Evolutionary conservation across 495 filamentous ascomycete genomes (phyloP).

Genomic region (Neurospora sp.): DNA sequence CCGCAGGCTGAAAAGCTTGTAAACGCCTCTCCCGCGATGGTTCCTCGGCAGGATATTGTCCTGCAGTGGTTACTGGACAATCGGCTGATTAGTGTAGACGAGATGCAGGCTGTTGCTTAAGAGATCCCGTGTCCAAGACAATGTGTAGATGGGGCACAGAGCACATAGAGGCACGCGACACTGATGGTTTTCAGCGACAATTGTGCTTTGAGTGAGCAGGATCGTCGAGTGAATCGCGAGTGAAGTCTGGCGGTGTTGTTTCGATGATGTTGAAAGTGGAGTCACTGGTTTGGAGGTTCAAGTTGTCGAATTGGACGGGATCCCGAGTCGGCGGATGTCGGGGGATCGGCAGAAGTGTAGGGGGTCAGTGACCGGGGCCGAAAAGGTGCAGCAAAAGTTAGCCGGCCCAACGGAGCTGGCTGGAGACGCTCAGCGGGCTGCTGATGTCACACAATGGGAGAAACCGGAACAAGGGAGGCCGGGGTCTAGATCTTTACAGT

Average conservation of each 20-base stretch:
- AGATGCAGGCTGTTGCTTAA: neutral
- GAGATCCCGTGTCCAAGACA: neutral
- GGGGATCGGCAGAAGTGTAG: constrained; percentile 14
- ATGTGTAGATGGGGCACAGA: neutral
- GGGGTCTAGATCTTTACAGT: constrained; percentile 1
- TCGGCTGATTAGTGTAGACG: neutral
- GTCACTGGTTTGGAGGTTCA: neutral
- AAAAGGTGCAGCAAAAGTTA: neutral
- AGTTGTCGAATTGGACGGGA: neutral
- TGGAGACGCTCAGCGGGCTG: neutral
- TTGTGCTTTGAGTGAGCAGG: neutral
- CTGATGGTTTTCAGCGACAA: neutral
- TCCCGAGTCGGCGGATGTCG: constrained; percentile 18
- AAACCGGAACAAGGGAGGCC: constrained; percentile 11
- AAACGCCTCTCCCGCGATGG: neutral
- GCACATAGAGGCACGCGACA: neutral
- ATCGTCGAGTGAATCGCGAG: neutral
- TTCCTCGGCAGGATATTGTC: neutral
- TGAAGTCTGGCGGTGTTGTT: neutral
- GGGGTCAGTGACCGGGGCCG: constrained; percentile 4
- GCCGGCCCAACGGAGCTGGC: constrained; percentile 10
- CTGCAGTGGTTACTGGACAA: neutral
- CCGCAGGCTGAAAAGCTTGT: neutral
- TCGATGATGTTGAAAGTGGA: neutral
- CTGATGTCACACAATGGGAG: constrained; percentile 14